phyloP scores from a whole-genome alignment of 768 basidiomycete species.

The Lactarius tabidus region DNA sequence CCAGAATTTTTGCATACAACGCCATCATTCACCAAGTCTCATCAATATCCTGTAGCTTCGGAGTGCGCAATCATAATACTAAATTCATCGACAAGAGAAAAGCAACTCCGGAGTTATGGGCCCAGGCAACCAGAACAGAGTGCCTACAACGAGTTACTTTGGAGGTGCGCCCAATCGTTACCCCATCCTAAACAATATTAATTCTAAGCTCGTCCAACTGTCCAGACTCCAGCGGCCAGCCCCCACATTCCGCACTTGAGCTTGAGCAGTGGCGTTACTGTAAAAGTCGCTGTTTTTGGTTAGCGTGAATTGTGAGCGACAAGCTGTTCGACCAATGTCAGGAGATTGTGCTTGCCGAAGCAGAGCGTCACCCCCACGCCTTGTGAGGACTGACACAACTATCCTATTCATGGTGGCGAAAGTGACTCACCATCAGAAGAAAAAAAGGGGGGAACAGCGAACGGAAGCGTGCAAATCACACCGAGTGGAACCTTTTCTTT shows the following conservation, averaged over 20 bases:
- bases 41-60: constrained; percentile 26
- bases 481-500: no score
- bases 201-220: constrained; percentile 35
- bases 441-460: no score
- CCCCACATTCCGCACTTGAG: constrained; percentile 36
- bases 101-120: constrained; percentile 22
- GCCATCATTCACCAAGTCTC: constrained; percentile 21
- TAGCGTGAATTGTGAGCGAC: constrained; percentile 35
- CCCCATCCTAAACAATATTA: no score
- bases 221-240: constrained; percentile 31
- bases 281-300: constrained; percentile 34
- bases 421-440: constrained; percentile 38
- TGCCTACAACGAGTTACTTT: constrained; percentile 40
- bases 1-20: constrained; percentile 27
- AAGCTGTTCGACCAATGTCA: constrained; percentile 54
- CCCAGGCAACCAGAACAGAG: background rate
- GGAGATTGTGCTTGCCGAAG: constrained; percentile 52
- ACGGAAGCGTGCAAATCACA: no score
- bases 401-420: constrained; percentile 34
- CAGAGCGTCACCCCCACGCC: constrained; percentile 44
- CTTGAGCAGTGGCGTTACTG: no score
- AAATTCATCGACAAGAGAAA: constrained; percentile 23
- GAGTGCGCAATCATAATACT: constrained; percentile 24
- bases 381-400: constrained; percentile 14
- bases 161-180: constrained; percentile 43